Conservation (phyloP, 371 early-diverging fungal species). For the Fennellomyces sp. region DNA sequence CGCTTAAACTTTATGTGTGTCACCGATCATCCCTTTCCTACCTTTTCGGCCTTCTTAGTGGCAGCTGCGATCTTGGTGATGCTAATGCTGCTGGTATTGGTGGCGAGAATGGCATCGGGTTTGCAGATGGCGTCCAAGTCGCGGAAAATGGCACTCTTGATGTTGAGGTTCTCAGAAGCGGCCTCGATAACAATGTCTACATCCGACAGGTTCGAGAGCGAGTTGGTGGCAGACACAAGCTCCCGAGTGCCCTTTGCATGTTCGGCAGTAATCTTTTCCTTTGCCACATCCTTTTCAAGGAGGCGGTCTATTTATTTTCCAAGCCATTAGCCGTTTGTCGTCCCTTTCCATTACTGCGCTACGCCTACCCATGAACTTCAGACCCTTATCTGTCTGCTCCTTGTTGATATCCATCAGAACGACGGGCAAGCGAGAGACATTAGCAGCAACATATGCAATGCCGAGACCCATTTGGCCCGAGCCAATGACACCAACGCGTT, state of each 20-base stretch:
- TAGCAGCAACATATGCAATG: slow-evolving; percentile 95
- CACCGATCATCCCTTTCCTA: slow-evolving; percentile 12
- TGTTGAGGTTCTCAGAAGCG: slow-evolving; percentile 87
- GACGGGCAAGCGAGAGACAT: slow-evolving; percentile 79
- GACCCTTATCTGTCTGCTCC: slow-evolving; percentile 80
- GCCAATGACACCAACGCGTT: slow-evolving; percentile 77
- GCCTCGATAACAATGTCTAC: slow-evolving; percentile 95
- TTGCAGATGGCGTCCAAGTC: slow-evolving; percentile 75
- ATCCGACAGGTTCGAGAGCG: slow-evolving; percentile 57
- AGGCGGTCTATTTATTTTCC: slow-evolving; percentile 72
- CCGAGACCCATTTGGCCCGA: slow-evolving; percentile 94
- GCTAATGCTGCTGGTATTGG: slow-evolving; percentile 82
- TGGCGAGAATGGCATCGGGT: slow-evolving; percentile 84
- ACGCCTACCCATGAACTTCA: slow-evolving; percentile 77
- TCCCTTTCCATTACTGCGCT: neutral
- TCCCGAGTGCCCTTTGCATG: slow-evolving; percentile 69
- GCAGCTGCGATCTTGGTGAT: slow-evolving; percentile 90
- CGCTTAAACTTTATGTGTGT: too few relatives aligned
- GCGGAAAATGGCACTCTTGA: slow-evolving; percentile 86
- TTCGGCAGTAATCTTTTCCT: slow-evolving; percentile 82
- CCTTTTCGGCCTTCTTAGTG: slow-evolving; percentile 79
- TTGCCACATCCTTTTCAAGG: slow-evolving; percentile 88
- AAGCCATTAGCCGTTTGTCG: neutral
- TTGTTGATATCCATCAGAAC: slow-evolving; percentile 83
- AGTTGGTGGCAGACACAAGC: slow-evolving; percentile 68